Base-by-base conservation (phyloP, 2,329 filamentous ascomycete genomes). In the Stagonosporopsis vannaccii region DNA sequence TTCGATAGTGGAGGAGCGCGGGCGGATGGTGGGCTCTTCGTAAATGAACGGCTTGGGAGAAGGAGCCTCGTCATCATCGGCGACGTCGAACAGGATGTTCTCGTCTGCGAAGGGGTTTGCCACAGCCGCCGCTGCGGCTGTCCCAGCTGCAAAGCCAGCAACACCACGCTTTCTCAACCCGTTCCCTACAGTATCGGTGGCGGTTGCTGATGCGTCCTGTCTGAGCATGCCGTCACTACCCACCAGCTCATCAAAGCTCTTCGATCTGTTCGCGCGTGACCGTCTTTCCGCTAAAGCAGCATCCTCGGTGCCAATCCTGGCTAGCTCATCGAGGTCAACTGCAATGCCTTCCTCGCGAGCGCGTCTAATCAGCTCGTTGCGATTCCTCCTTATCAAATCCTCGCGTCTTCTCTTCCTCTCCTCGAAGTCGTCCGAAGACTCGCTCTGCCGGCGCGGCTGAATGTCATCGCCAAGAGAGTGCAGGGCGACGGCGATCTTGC, bases 391-490 rank as follows among this genome's bases (percentile, higher is more conserved):
- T 17, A 76, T 60, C 30, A 75, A 44, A 33, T 77, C 74, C 40
- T 75, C 67, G 13, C 72, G 60, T 49, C 65, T 60, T 25, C 37
- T 43, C 46, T 71, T 70, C 49, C 71, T 62, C 13, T 63, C 66
- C 8, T 75, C 72, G 41, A 65, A 73, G 44, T 74, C 72, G 35
- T 75, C 65, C 3, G 64, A 68, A 15, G 69, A 66, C 41, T 73
- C 68, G 58, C 71, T 74, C 6, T 50, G 70, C 54, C 75, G 65
- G 63, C 71, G 64, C 63, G 68, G 63, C 78, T 85, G 80, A 33
- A 87, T 80, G 47, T 87, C 85, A 69, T 88, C 84, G 44, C 85
- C 85, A 11, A 87, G 78, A 33, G 79, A 82, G 65, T 87, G 81
- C 28, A 88, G 72, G 13, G 85, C 81, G 56, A 85, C 72, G 19